Base-by-base conservation (phyloP, 1,284 basidiomycete genomes). In the Boletus sp. region DNA sequence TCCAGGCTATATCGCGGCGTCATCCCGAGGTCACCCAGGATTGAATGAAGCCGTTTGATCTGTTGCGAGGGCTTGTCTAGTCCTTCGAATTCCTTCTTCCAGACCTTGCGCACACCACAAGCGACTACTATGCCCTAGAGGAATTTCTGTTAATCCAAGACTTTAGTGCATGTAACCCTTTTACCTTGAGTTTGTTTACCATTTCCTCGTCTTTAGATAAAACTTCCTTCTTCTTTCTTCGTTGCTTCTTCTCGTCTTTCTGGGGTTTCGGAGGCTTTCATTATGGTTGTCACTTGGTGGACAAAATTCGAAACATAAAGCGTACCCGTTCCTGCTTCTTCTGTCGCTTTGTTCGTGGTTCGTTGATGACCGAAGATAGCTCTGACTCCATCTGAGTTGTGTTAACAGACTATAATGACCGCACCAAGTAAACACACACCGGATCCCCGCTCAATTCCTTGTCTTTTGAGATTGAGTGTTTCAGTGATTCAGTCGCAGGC, bases 81-180 rank as follows among this genome's bases (percentile, higher is more conserved):
- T 49, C 76, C 81, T 53, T 80, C 70, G 58, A 93, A 86, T 54
- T 91, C 81, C 62, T 82, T 89, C 14, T 74, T 78, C 91, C 91
- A 94, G 23, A 80, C 73, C 67, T 89, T 92, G 46, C 89, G 80
- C 5, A 88, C 75, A 5, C 91, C 91, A 56, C 91, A 93, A 0
- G 87, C 87, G 8, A 78, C 67, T 1, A 94, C 80, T 19, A 90
- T 72, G 20, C 78, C 71, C 85, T 88, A 45, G 41, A 20, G 36
- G 19, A 41, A 22, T 10, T 8, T 1, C 5, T 1, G 26, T 52
- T 26, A 48, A 17, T 14, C 5, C 36, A 22, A 29, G n/a, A 41
- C 1, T 10, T 4, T 17, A 2, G 19, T 7, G n/a, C n/a, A n/a
- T 36, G 30, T 10, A 29, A 8, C 25, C 10, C 40, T 44, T 56